These are phyloP conservation scores for Plasmodium inui DNA, from an alignment of 169 alveolate species.

Conservation along the genomic window DNA sequence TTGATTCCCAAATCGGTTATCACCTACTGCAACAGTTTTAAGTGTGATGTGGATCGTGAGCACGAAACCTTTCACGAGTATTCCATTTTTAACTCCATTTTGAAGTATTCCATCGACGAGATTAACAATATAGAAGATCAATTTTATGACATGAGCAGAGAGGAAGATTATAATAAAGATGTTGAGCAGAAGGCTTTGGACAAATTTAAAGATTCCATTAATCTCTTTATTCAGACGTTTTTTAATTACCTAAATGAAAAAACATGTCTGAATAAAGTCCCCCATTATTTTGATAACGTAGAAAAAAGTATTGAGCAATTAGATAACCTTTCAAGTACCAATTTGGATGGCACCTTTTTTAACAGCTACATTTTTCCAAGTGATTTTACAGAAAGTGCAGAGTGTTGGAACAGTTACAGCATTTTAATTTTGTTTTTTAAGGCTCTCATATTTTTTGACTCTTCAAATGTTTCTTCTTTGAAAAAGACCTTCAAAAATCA, in stretches of 20 bases:
- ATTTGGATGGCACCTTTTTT: slow-evolving; percentile 40
- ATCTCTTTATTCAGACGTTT: slow-evolving; percentile 40
- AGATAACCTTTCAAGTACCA: slow-evolving; percentile 7
- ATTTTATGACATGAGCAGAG: slow-evolving; percentile 16
- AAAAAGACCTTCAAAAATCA: slow-evolving; percentile 49
- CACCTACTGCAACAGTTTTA: slow-evolving; percentile 62
- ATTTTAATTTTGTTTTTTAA: slow-evolving; percentile 64
- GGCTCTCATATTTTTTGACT: slow-evolving; percentile 59
- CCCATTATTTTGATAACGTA: slow-evolving; percentile 37
- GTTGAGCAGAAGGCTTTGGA: not conserved
- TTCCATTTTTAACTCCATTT: slow-evolving; percentile 26
- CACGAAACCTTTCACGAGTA: slow-evolving; percentile 46
- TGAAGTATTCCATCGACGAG: slow-evolving; percentile 43
- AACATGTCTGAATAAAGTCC: slow-evolving; percentile 19
- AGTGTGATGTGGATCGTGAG: slow-evolving; percentile 9
- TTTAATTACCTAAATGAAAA: slow-evolving; percentile 28
- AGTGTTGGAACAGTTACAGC: slow-evolving; percentile 35
- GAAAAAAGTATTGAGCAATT: slow-evolving; percentile 21
- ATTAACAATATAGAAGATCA: slow-evolving; percentile 56
- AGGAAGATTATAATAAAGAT: slow-evolving; percentile 4
- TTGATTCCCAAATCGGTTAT: slow-evolving; percentile 53
- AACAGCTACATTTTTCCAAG: slow-evolving; percentile 19
- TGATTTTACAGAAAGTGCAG: slow-evolving; percentile 32
- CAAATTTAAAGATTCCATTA: slow-evolving; percentile 28
- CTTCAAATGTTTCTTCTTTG: slow-evolving; percentile 66